Percentiles rank a stretch among this genome's conserved stretches.
Evolutionary conservation across 768 basidiomycete genomes (phyloP).

Genomic region (Suillus spraguei): DNA sequence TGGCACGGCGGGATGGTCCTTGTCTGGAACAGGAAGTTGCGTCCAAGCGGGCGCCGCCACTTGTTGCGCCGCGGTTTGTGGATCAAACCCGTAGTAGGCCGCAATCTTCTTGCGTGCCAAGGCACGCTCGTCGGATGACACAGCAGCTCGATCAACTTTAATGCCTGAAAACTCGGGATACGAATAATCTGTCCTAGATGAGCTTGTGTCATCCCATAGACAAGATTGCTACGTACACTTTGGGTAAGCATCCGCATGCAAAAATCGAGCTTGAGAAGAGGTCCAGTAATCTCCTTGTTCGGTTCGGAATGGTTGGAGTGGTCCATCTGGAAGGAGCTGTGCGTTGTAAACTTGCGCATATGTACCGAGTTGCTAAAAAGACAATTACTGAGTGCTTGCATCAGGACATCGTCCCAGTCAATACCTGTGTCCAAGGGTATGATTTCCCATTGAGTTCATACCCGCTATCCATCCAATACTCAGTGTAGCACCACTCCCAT

Average conservation of each 20-base stretch:
- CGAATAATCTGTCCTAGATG: constrained; percentile 26
- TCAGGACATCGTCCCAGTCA: not conserved
- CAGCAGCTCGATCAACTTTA: constrained; percentile 25
- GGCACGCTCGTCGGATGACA: constrained; percentile 19
- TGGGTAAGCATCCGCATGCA: constrained; percentile 20
- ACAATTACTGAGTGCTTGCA: not conserved
- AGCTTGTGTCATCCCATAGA: not conserved
- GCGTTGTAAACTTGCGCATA: constrained; percentile 22
- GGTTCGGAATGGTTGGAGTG: constrained; percentile 26
- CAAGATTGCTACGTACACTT: constrained; percentile 20
- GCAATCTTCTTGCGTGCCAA: constrained; percentile 25
- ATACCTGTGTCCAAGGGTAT: constrained; percentile 26
- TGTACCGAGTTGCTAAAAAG: constrained; percentile 23
- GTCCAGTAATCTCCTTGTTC: constrained; percentile 28
- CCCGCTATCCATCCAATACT: constrained; percentile 32
- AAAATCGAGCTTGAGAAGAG: constrained; percentile 25
- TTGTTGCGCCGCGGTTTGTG: constrained; percentile 14
- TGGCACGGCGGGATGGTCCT: constrained; percentile 15
- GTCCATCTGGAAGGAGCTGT: constrained; percentile 20
- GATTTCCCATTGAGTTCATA: constrained; percentile 13
- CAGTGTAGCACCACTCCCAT: constrained; percentile 33
- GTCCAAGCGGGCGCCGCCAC: constrained; percentile 13
- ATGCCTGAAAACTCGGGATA: constrained; percentile 28
- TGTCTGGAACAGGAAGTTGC: constrained; percentile 22
- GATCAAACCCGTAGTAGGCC: constrained; percentile 28